Evolutionary conservation across 768 basidiomycete species (phyloP).

Genomic region (Mrakia frigida): DNA sequence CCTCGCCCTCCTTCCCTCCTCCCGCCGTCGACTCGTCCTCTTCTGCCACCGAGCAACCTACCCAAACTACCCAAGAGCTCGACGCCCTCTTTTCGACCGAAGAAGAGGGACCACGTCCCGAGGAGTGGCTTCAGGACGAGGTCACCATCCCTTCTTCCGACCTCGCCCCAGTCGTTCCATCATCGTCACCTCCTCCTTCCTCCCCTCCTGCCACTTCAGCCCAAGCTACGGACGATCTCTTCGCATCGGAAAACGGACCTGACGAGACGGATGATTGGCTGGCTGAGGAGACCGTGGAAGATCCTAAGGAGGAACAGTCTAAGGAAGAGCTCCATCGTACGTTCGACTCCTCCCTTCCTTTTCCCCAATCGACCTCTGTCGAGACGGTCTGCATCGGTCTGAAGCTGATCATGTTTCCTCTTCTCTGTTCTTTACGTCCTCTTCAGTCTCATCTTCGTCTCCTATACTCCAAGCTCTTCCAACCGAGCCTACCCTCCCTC

Average conservation of each 20-base stretch:
- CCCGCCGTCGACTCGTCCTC: neutral
- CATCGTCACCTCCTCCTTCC: neutral
- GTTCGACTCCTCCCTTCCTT: neutral
- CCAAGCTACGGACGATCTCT: neutral
- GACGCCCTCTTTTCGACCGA: neutral
- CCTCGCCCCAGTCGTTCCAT: constrained; percentile 2
- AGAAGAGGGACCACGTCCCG: neutral
- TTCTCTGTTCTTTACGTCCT: neutral
- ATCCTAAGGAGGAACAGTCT: neutral
- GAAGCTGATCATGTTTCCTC: neutral
- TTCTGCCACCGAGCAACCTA: neutral
- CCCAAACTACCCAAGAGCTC: too few relatives aligned
- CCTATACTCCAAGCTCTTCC: neutral
- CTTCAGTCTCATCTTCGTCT: neutral
- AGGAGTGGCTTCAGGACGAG: neutral
- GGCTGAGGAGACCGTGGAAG: neutral
- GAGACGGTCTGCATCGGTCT: too few relatives aligned
- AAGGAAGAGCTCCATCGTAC: neutral
- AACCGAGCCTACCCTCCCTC: neutral
- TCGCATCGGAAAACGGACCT: neutral
- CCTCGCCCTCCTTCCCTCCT: neutral
- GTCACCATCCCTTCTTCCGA: neutral
- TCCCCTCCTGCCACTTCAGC: neutral
- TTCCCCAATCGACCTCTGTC: too few relatives aligned
- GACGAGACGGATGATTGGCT: neutral